Percentiles rank a stretch among this genome's conserved stretches.
Conservation (phyloP, 2,329 filamentous ascomycete species). For the Bimuria novae-zelandiae region DNA sequence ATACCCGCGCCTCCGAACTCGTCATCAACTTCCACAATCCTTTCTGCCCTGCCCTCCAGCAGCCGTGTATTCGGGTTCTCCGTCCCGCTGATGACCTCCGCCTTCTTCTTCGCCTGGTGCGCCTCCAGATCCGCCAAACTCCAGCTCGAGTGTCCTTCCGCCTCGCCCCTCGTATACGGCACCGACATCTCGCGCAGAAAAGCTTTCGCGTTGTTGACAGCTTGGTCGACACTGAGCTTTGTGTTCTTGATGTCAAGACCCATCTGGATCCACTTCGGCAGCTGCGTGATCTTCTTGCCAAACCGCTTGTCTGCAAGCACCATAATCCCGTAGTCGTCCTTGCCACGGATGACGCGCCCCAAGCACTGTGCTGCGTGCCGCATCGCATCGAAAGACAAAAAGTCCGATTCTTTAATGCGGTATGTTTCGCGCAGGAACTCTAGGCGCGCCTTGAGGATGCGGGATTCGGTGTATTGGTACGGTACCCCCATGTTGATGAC, state of each 20-base stretch:
- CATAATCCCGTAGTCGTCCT: constrained; percentile 99
- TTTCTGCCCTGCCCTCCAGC: constrained; percentile 36
- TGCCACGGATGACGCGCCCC: constrained; percentile 90
- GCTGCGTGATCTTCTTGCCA: constrained; percentile 84
- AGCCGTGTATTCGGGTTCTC: constrained; percentile 51
- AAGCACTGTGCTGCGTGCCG: constrained; percentile 97
- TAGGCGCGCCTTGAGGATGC: constrained; percentile 91
- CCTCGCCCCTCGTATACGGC: constrained; percentile 79
- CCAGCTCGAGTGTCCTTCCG: constrained; percentile 95
- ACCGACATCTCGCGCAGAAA: constrained; percentile 93
- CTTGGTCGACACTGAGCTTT: constrained; percentile 95
- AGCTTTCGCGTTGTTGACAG: constrained; percentile 82
- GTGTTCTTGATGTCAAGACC: constrained; percentile 82
- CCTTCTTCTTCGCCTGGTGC: constrained; percentile 76
- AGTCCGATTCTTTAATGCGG: constrained; percentile 95
- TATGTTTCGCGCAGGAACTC: constrained; percentile 98
- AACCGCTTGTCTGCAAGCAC: constrained; percentile 93
- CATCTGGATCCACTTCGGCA: constrained; percentile 96
- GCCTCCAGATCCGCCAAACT: constrained; percentile 75
- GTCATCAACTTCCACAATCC: constrained; percentile 30
- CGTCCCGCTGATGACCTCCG: constrained; percentile 68
- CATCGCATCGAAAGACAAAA: constrained; percentile 98
- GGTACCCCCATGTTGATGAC: constrained; percentile 96
- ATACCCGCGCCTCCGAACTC: constrained; percentile 43
- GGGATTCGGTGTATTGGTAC: constrained; percentile 97